These are phyloP conservation scores for Xylaria sp. DNA, from an alignment of 2,329 filamentous ascomycete species.

Conservation along the genomic window DNA sequence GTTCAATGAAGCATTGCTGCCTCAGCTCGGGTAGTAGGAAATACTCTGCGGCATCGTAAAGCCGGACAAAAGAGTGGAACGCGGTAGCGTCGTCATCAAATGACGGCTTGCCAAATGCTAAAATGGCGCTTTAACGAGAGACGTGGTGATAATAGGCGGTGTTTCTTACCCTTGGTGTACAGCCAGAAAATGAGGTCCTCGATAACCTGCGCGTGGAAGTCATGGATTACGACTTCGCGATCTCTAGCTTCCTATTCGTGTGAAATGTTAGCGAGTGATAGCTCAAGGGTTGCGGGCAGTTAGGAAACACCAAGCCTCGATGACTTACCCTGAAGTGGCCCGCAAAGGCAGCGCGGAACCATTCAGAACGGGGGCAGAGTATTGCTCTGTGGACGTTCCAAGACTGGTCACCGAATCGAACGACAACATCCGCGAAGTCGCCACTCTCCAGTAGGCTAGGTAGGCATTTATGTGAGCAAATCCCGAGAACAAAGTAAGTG, in stretches of 20 bases:
- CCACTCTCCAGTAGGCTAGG: background rate
- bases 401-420: background rate
- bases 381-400: background rate
- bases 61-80: no score
- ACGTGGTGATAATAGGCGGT: no score
- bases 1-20: no score
- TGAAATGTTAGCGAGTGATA: no score
- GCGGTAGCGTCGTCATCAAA: no score
- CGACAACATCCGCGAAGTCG: background rate
- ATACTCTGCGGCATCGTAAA: no score
- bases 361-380: background rate
- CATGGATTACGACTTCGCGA: background rate
- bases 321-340: background rate
- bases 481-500: slow-evolving; percentile 17
- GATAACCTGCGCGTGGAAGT: background rate
- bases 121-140: no score
- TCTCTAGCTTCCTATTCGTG: no score
- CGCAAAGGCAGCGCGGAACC: background rate
- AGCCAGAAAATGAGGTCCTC: background rate
- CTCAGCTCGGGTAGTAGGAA: no score
- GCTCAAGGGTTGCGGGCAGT: background rate
- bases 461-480: background rate
- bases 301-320: background rate
- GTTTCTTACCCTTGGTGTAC: background rate
- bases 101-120: no score